Evolutionary conservation across 306 rosid species (phyloP).

Genomic region (Vigna trinervia): DNA sequence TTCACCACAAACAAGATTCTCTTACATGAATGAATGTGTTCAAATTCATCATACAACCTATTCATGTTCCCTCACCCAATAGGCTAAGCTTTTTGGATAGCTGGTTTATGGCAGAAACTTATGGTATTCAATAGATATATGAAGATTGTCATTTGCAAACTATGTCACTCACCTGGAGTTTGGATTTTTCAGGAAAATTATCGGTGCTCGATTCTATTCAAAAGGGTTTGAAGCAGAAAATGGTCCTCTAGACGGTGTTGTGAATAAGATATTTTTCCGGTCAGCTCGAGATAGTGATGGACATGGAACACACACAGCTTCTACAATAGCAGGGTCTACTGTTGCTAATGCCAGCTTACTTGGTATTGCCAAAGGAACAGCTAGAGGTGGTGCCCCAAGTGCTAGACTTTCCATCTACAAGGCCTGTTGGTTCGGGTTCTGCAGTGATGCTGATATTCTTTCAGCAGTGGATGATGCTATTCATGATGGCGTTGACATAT

Average conservation of each 20-base stretch:
- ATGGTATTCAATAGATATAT: neutral
- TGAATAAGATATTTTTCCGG: conserved; percentile 52
- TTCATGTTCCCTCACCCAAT: neutral
- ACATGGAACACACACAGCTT: conserved; percentile 82
- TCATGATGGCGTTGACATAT: conserved; percentile 70
- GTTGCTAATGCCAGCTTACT: conserved; percentile 58
- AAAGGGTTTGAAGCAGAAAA: conserved; percentile 58
- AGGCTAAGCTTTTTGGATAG: neutral
- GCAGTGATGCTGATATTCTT: conserved; percentile 68
- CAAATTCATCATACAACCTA: neutral
- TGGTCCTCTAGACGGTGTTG: conserved; percentile 57
- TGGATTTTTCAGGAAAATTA: conserved; percentile 61
- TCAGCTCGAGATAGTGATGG: conserved; percentile 69
- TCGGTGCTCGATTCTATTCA: conserved; percentile 65
- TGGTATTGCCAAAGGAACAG: conserved; percentile 68
- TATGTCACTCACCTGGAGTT: conserved; percentile 6
- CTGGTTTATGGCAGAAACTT: neutral
- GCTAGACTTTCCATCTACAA: conserved; percentile 79
- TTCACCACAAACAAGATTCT: neutral
- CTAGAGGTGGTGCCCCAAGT: conserved; percentile 71
- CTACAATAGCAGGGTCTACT: conserved; percentile 72
- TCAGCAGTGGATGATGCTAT: conserved; percentile 76
- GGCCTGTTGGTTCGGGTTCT: conserved; percentile 69
- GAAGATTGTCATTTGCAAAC: neutral
- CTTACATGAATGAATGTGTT: neutral